A percentile compares a stretch with the other conserved stretches of the same genome.
Conservation (phyloP, 2,329 filamentous ascomycete species). For the Periconia sp. region DNA sequence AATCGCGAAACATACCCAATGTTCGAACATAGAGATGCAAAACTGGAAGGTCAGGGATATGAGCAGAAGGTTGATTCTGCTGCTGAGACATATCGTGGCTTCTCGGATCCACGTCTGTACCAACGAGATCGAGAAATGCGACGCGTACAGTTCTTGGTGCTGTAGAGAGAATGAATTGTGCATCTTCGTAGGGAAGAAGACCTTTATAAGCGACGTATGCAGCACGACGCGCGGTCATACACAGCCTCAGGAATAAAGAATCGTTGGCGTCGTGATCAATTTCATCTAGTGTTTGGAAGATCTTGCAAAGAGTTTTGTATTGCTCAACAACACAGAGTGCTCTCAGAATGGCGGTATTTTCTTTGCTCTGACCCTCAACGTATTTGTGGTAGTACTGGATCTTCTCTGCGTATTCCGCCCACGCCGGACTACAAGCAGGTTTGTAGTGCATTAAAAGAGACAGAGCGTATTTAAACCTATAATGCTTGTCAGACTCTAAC, state of each 20-base stretch:
- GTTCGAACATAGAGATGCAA: slow-evolving; percentile 65
- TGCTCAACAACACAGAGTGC: slow-evolving; percentile 6
- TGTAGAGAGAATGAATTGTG: slow-evolving; percentile 15
- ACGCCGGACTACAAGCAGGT: slow-evolving; percentile 30
- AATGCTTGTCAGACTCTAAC: slow-evolving; percentile 22
- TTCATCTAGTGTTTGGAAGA: slow-evolving; percentile 30
- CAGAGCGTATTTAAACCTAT: slow-evolving; percentile 34
- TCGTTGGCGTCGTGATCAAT: slow-evolving; percentile 39
- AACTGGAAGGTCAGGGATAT: slow-evolving; percentile 50
- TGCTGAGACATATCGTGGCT: slow-evolving; percentile 3
- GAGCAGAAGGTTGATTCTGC: slow-evolving; percentile 25
- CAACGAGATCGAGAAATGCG: slow-evolving; percentile 29
- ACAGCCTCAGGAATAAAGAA: slow-evolving; percentile 33
- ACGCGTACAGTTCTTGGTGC: slow-evolving; percentile 24
- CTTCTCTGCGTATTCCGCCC: slow-evolving; percentile 31
- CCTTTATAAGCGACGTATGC: slow-evolving; percentile 21
- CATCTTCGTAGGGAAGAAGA: slow-evolving; percentile 9
- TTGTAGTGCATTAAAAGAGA: slow-evolving; percentile 24
- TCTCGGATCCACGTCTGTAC: slow-evolving; percentile 13
- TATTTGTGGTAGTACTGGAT: slow-evolving; percentile 12
- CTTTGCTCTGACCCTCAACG: background rate
- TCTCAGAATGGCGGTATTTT: background rate
- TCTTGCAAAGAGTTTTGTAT: slow-evolving; percentile 24
- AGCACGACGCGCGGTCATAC: slow-evolving; percentile 33
- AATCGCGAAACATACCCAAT: slow-evolving; percentile 63